phyloP scores from a whole-genome alignment of 139 green algal genomes.

The Haematococcus sp. region DNA sequence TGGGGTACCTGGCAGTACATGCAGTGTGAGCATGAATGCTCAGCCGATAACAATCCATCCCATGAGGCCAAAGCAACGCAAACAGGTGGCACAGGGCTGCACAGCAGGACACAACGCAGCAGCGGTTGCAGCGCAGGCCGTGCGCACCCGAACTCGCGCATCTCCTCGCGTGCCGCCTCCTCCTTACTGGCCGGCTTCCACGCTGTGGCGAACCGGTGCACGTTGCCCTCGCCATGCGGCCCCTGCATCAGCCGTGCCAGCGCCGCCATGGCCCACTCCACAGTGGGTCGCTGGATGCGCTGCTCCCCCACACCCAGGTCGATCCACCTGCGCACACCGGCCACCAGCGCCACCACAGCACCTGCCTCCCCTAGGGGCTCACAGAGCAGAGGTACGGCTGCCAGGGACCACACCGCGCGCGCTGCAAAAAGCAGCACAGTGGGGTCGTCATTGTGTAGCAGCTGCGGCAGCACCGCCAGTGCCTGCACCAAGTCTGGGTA shows the following conservation, averaged over 20 bases:
- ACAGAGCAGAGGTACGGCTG: slow-evolving; percentile 18
- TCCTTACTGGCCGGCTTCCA: slow-evolving; percentile 12
- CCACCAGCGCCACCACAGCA: slow-evolving; percentile 22
- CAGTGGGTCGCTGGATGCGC: slow-evolving; percentile 14
- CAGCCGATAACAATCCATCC: too few relatives aligned
- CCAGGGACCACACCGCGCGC: slow-evolving; percentile 25
- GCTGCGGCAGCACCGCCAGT: too few relatives aligned
- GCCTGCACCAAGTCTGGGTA: too few relatives aligned
- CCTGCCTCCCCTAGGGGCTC: slow-evolving; percentile 26
- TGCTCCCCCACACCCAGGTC: slow-evolving; percentile 23
- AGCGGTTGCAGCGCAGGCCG: too few relatives aligned
- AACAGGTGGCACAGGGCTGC: too few relatives aligned
- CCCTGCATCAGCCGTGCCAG: slow-evolving; percentile 26
- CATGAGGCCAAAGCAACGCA: too few relatives aligned
- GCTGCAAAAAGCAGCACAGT: not conserved
- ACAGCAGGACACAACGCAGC: too few relatives aligned
- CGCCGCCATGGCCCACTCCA: slow-evolving; percentile 35
- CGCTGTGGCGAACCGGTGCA: slow-evolving; percentile 5
- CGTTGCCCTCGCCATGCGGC: not conserved
- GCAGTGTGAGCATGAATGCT: too few relatives aligned
- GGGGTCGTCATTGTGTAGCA: too few relatives aligned
- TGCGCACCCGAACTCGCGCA: slow-evolving; percentile 12
- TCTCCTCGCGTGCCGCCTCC: not conserved
- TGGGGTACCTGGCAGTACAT: too few relatives aligned
- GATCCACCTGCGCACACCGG: slow-evolving; percentile 20